Percentiles rank a stretch among this genome's conserved stretches.
These are phyloP conservation scores for Diaporthe sp. DNA, from an alignment of 2,329 filamentous ascomycete genomes.

Conservation along the genomic window DNA sequence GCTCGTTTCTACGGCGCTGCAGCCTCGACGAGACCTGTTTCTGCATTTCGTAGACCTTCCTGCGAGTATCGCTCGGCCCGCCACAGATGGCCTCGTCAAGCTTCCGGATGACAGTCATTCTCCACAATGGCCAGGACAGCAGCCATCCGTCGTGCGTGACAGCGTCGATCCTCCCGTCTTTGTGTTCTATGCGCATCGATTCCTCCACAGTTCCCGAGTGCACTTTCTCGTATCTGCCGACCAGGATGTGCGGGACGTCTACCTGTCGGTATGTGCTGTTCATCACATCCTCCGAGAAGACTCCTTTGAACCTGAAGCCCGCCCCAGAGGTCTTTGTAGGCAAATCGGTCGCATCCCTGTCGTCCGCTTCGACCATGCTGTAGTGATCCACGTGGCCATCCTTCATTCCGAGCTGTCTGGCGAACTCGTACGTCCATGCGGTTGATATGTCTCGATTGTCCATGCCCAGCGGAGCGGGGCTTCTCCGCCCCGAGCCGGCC, in stretches of 20 bases:
- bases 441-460: constrained; percentile 38
- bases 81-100: constrained; percentile 34
- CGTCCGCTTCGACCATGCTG: constrained; percentile 8
- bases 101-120: neutral
- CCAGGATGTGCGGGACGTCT: constrained; percentile 18
- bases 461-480: constrained; percentile 32
- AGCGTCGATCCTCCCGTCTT: neutral
- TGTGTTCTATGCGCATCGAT: constrained; percentile 12
- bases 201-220: neutral
- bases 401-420: constrained; percentile 32
- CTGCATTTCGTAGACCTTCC: neutral
- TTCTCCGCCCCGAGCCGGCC: neutral
- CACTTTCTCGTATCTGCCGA: neutral
- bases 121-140: constrained; percentile 36
- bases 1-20: neutral
- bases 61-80: constrained; percentile 21
- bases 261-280: constrained; percentile 27
- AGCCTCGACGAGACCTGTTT: neutral
- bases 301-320: constrained; percentile 16
- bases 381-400: constrained; percentile 34
- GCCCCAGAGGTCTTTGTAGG: neutral
- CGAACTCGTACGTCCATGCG: constrained; percentile 37
- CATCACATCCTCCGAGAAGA: constrained; percentile 4
- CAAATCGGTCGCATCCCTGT: neutral
- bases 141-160: neutral